These are phyloP conservation scores for Neopestalotiopsis clavispora DNA, from an alignment of 2,329 filamentous ascomycete species.

Conservation along the genomic window DNA sequence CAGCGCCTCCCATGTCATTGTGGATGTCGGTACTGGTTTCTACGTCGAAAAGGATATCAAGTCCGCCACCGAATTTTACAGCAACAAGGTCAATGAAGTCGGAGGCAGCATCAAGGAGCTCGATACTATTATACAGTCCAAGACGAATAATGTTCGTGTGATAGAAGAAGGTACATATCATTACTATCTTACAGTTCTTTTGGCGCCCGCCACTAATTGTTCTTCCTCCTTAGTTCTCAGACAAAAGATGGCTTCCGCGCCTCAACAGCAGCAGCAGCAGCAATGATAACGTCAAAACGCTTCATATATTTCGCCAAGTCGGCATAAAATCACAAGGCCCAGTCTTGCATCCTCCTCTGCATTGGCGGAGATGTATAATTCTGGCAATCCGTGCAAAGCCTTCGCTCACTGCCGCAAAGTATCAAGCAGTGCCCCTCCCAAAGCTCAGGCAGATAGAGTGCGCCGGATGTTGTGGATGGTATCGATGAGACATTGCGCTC, in stretches of 20 bases:
- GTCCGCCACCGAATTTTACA: slow-evolving; percentile 61
- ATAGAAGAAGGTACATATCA: slow-evolving; percentile 78
- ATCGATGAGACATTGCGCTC: slow-evolving; percentile 8
- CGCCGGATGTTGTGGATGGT: slow-evolving; percentile 20
- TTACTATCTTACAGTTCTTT: not conserved
- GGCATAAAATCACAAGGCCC: too few species aligned
- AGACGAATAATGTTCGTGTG: slow-evolving; percentile 82
- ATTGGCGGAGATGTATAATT: too few species aligned
- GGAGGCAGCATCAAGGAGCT: slow-evolving; percentile 59
- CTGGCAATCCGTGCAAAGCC: too few species aligned
- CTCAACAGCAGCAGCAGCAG: slow-evolving; percentile 23
- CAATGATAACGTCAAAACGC: not conserved
- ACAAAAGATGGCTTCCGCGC: slow-evolving; percentile 44
- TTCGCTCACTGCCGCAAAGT: too few species aligned
- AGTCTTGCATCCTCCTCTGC: too few species aligned
- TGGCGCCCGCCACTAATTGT: slow-evolving; percentile 18
- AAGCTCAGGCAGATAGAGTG: slow-evolving; percentile 4
- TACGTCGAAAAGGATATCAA: slow-evolving; percentile 62
- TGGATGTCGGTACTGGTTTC: slow-evolving; percentile 93
- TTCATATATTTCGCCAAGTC: too few species aligned
- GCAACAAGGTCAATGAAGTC: slow-evolving; percentile 59
- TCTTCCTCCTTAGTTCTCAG: slow-evolving; percentile 40
- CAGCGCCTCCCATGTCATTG: slow-evolving; percentile 77
- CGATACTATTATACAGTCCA: slow-evolving; percentile 64
- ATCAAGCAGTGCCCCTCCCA: not conserved